Evolutionary conservation across 805 yeast genomes (phyloP).

Genomic region (Ogataea kodamae): DNA sequence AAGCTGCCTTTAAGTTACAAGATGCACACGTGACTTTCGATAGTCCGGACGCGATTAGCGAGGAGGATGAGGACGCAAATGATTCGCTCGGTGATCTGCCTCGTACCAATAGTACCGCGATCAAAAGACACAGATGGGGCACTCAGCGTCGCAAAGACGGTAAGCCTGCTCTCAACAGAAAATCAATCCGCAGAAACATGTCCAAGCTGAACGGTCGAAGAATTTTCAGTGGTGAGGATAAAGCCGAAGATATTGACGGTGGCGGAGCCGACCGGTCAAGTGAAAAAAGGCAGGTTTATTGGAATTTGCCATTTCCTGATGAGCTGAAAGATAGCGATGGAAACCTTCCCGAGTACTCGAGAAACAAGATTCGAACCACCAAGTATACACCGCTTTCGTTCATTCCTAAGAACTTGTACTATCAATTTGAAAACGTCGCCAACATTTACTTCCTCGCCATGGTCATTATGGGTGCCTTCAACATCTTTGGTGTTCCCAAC

Average conservation of each 20-base stretch:
- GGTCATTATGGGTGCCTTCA: constrained; percentile 75
- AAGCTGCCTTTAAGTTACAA: constrained; percentile 17
- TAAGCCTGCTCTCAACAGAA: constrained; percentile 56
- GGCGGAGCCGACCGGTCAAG: constrained; percentile 28
- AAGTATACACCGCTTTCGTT: constrained; percentile 90
- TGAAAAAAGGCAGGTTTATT: constrained; percentile 46
- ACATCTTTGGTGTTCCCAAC: constrained; percentile 75
- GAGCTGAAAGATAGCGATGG: constrained; percentile 51
- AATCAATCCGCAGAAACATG: constrained; percentile 39
- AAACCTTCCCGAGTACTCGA: constrained; percentile 60
- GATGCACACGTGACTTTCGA: constrained; percentile 21
- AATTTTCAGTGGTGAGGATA: constrained; percentile 23
- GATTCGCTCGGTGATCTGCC: constrained; percentile 26
- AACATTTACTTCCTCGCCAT: constrained; percentile 80
- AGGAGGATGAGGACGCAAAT: constrained; percentile 24
- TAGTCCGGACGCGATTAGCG: constrained; percentile 16
- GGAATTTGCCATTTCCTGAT: constrained; percentile 60
- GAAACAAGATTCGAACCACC: constrained; percentile 93
- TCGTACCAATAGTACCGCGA: constrained; percentile 43
- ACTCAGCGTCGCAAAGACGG: constrained; percentile 78
- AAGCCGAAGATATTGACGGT: constrained; percentile 34
- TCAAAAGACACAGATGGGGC: constrained; percentile 87
- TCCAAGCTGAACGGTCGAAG: constrained; percentile 21
- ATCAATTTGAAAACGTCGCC: constrained; percentile 87
- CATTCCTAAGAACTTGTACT: constrained; percentile 75